phyloP scores from a whole-genome alignment of 2,329 filamentous ascomycete genomes.

The Penicillium nordicum region DNA sequence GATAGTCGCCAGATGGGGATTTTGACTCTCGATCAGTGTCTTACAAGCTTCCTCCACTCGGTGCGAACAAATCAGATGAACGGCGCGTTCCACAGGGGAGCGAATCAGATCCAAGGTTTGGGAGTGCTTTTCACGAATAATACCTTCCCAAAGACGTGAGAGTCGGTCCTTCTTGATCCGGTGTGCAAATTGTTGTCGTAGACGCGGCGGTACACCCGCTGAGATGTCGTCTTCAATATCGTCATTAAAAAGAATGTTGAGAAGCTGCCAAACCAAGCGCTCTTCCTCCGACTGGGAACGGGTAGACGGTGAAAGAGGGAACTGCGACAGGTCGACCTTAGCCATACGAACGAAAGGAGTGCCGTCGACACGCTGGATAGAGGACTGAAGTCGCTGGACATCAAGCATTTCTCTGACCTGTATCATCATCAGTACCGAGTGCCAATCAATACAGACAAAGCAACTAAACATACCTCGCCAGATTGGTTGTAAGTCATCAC shows the following conservation, averaged over 20 bases:
- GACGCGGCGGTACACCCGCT: conserved; percentile 37
- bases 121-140: conserved; percentile 61
- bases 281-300: conserved; percentile 35
- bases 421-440: not conserved
- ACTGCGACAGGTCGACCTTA: conserved; percentile 34
- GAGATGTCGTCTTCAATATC: conserved; percentile 47
- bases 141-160: conserved; percentile 40
- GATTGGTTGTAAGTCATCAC: conserved; percentile 26
- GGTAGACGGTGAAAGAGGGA: conserved; percentile 28
- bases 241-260: conserved; percentile 83
- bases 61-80: conserved; percentile 74
- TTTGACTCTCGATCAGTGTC: conserved; percentile 67
- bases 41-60: conserved; percentile 80
- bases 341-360: conserved; percentile 54
- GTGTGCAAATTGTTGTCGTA: conserved; percentile 40
- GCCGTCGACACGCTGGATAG: conserved; percentile 52
- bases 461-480: conserved; percentile 18
- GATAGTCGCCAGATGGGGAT: conserved; percentile 81
- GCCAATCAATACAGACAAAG: not conserved
- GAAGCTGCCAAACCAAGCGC: conserved; percentile 72
- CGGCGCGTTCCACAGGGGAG: conserved; percentile 75
- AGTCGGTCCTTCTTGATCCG: conserved; percentile 50
- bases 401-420: conserved; percentile 33
- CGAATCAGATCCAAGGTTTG: conserved; percentile 62
- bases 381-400: conserved; percentile 34